Evolutionary conservation across 805 yeast genomes (phyloP).

Genomic region (Candida rishiriensis): DNA sequence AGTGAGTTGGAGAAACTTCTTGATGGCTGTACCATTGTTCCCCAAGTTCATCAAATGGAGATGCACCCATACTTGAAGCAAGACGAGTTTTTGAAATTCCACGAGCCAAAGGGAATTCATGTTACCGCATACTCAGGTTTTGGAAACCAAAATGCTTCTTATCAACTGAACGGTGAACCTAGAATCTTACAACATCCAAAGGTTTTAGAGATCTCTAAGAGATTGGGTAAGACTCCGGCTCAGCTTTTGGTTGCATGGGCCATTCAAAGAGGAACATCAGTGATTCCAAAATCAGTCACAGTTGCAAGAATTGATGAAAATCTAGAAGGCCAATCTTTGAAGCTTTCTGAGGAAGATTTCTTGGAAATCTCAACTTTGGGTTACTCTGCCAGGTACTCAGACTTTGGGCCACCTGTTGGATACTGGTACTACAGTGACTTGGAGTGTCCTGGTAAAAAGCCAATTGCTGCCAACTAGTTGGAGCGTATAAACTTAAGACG

Average conservation of each 20-base stretch:
- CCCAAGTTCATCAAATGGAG: conserved; percentile 62
- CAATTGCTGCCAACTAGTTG: conserved; percentile 2
- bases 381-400: conserved; percentile 27
- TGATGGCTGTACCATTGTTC: conserved; percentile 40
- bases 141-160: conserved; percentile 52
- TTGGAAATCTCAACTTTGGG: conserved; percentile 26
- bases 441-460: conserved; percentile 30
- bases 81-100: conserved; percentile 47
- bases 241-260: conserved; percentile 54
- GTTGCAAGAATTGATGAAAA: conserved; percentile 36
- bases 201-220: conserved; percentile 40
- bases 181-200: conserved; percentile 38
- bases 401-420: conserved; percentile 30
- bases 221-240: conserved; percentile 39
- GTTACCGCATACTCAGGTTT: conserved; percentile 76
- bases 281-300: conserved; percentile 44
- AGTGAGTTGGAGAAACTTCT: conserved; percentile 51
- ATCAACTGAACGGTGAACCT: conserved; percentile 39
- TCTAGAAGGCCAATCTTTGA: conserved; percentile 26
- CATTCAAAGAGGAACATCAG: conserved; percentile 46
- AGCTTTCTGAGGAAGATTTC: conserved; percentile 34
- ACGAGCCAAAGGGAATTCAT: conserved; percentile 45
- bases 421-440: conserved; percentile 30
- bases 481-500: too few relatives aligned
- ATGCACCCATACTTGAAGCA: conserved; percentile 68